phyloP scores from a whole-genome alignment of 1,139 yeast genomes.

The Yamadazyma triangularis region DNA sequence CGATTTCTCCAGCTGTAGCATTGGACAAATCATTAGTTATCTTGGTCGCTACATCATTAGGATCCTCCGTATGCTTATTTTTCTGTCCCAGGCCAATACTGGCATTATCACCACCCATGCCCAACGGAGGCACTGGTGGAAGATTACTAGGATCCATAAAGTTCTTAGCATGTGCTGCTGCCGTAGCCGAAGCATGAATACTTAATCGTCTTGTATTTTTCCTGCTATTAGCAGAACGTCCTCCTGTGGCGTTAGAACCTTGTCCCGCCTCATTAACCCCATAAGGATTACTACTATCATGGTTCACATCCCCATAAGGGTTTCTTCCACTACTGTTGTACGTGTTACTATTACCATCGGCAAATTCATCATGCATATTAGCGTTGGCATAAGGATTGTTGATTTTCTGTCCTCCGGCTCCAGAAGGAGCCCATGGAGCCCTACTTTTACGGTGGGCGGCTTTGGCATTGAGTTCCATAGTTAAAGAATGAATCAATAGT shows the following conservation, averaged over 20 bases:
- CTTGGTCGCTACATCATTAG: slow-evolving; percentile 28
- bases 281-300: slow-evolving; percentile 12
- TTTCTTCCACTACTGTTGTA: no score
- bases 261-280: no score
- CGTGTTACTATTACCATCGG: not conserved
- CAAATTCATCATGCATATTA: slow-evolving; percentile 18
- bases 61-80: slow-evolving; percentile 9
- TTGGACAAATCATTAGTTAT: slow-evolving; percentile 53
- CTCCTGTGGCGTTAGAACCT: no score
- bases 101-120: not conserved
- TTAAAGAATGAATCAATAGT: no score
- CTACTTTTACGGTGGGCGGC: slow-evolving; percentile 38
- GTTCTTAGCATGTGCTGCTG: slow-evolving; percentile 26
- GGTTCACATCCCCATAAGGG: not conserved
- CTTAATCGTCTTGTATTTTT: slow-evolving; percentile 35
- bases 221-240: slow-evolving; percentile 13
- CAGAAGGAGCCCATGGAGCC: slow-evolving; percentile 38
- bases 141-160: slow-evolving; percentile 25
- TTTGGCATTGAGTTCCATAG: slow-evolving; percentile 28
- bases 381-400: slow-evolving; percentile 37
- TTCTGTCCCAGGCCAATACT: slow-evolving; percentile 2
- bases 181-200: slow-evolving; percentile 41
- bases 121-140: slow-evolving; percentile 39
- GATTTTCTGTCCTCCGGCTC: slow-evolving; percentile 11
- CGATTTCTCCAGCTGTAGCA: slow-evolving; percentile 72